Conservation (phyloP, 257 asterid genomes). For the Ophiorrhiza pumila region DNA sequence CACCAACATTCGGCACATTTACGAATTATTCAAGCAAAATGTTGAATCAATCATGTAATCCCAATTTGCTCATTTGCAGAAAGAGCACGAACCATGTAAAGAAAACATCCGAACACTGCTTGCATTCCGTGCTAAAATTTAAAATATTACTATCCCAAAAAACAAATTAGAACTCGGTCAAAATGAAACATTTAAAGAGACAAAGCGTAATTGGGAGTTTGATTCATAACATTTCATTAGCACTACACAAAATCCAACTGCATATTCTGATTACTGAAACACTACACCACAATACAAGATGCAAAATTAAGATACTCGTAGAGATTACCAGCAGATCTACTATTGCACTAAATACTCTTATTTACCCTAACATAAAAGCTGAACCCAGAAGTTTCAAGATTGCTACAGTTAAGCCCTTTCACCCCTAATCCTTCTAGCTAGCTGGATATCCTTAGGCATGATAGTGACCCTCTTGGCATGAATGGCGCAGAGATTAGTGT, state of each 20-base stretch:
- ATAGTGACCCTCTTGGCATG: slow-evolving; percentile 38
- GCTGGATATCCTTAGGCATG: slow-evolving; percentile 39
- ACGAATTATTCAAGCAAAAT: no score
- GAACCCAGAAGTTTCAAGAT: background rate
- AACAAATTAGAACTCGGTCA: no score
- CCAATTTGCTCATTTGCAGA: no score
- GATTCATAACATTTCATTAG: background rate
- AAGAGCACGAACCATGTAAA: no score
- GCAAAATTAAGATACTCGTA: background rate
- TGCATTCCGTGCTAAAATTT: no score
- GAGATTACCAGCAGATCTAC: background rate
- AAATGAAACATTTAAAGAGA: no score
- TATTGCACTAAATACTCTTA: background rate
- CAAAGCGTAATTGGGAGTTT: no score
- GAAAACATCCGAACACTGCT: no score
- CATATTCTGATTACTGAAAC: background rate
- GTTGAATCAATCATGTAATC: no score
- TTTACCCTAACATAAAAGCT: slow-evolving; percentile 12
- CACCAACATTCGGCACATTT: no score
- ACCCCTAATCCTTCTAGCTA: slow-evolving; percentile 35
- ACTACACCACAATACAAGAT: background rate
- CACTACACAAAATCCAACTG: background rate
- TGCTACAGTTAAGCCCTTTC: slow-evolving; percentile 28
- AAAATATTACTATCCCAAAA: no score
- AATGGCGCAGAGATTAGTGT: slow-evolving; percentile 36